Conservation (phyloP, 768 basidiomycete species). For the Collybia nuda region DNA sequence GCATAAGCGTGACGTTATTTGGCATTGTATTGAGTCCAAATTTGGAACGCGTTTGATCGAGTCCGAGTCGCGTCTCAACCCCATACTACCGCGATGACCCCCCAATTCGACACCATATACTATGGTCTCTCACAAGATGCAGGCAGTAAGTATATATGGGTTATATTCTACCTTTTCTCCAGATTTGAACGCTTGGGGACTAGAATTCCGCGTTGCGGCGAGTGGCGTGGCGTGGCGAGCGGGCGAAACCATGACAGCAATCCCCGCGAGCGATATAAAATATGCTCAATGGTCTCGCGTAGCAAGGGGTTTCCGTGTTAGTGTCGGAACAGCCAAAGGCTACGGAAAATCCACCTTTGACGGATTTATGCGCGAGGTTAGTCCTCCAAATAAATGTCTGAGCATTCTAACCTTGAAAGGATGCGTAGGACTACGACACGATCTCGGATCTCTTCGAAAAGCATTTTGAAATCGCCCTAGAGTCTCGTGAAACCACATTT, state of each 20-base stretch:
- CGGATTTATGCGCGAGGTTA: conserved; percentile 87
- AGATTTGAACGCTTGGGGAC: conserved; percentile 9
- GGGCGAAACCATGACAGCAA: conserved; percentile 58
- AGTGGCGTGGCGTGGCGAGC: conserved; percentile 96
- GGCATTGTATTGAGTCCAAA: too few relatives aligned
- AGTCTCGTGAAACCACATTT: conserved; percentile 81
- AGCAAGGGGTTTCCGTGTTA: conserved; percentile 88
- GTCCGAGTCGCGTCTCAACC: too few relatives aligned
- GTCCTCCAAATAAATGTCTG: conserved; percentile 16
- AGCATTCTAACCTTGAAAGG: not conserved
- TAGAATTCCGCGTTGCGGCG: conserved; percentile 84
- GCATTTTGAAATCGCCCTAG: conserved; percentile 82
- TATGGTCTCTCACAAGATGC: conserved; percentile 68
- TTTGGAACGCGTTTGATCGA: too few relatives aligned
- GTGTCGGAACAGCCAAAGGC: conserved; percentile 72
- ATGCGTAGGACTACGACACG: conserved; percentile 81
- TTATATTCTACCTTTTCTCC: conserved; percentile 4
- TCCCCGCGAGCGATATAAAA: conserved; percentile 74
- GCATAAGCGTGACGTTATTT: too few relatives aligned
- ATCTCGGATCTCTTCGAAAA: conserved; percentile 78
- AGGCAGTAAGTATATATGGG: conserved; percentile 69
- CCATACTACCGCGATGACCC: conserved; percentile 44
- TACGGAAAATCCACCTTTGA: conserved; percentile 84
- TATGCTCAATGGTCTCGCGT: conserved; percentile 92
- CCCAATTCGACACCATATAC: conserved; percentile 86